Conservation (phyloP, 768 basidiomycete genomes). For the Amanita rimosa region DNA sequence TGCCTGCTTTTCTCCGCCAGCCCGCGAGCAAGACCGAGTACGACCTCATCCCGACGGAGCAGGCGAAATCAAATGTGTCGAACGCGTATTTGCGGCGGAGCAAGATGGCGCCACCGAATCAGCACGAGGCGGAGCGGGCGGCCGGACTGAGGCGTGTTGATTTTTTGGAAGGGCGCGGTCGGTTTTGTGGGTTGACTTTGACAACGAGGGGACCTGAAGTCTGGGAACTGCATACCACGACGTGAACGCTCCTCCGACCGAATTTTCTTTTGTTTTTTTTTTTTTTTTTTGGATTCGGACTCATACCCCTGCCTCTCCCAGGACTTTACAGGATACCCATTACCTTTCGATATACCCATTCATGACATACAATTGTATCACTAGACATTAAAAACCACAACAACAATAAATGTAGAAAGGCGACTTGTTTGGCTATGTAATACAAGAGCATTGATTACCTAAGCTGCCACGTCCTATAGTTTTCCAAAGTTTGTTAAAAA, state of each 20-base stretch:
- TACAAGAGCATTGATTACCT: conserved; percentile 14
- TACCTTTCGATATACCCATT: background rate
- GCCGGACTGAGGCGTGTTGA: conserved; percentile 46
- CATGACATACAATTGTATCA: background rate
- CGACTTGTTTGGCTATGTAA: background rate
- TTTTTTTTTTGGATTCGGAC: background rate
- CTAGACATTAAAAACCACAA: background rate
- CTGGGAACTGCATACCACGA: conserved; percentile 7
- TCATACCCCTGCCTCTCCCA: background rate
- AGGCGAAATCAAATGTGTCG: conserved; percentile 19
- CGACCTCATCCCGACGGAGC: conserved; percentile 19
- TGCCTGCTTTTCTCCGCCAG: conserved; percentile 32
- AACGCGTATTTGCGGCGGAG: conserved; percentile 32
- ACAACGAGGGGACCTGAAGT: conserved; percentile 4
- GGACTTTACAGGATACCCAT: background rate
- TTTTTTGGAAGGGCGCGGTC: conserved; percentile 30
- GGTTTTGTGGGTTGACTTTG: conserved; percentile 28
- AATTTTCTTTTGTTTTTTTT: background rate
- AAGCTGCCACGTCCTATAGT: conserved; percentile 30
- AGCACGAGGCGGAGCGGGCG: conserved; percentile 24
- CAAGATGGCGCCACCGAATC: conserved; percentile 19
- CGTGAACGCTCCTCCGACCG: background rate
- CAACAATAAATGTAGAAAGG: background rate
- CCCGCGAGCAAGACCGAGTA: conserved; percentile 30
- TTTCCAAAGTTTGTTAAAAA: conserved; percentile 13